Evolutionary conservation across 2,329 filamentous ascomycete species (phyloP).

Genomic region (Penicillium olsonii): DNA sequence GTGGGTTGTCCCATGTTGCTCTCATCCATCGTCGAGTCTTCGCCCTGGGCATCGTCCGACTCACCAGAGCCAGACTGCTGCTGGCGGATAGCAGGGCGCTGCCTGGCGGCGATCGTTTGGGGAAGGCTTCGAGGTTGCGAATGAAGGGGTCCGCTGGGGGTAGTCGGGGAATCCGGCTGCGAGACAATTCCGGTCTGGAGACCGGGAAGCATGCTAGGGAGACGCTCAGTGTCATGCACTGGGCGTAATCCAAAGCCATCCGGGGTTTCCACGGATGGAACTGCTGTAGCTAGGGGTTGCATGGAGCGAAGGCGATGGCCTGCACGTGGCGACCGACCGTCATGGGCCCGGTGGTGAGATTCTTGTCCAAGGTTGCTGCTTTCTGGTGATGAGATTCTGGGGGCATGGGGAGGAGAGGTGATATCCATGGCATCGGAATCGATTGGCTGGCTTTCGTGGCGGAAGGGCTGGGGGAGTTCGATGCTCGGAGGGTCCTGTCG

Average conservation of each 20-base stretch:
- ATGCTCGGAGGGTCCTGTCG: constrained; percentile 81
- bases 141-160: constrained; percentile 69
- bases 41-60: constrained; percentile 79
- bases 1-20: constrained; percentile 46
- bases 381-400: constrained; percentile 70
- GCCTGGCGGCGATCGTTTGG: constrained; percentile 59
- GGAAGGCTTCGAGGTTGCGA: constrained; percentile 57
- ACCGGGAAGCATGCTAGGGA: constrained; percentile 77
- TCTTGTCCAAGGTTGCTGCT: constrained; percentile 64
- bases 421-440: constrained; percentile 60
- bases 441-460: constrained; percentile 49
- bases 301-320: constrained; percentile 56
- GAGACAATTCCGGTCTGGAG: constrained; percentile 71
- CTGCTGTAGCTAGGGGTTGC: constrained; percentile 68
- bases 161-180: constrained; percentile 90
- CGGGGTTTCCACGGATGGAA: constrained; percentile 66
- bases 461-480: constrained; percentile 67
- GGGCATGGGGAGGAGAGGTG: constrained; percentile 63
- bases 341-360: constrained; percentile 50
- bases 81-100: constrained; percentile 84
- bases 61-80: constrained; percentile 85
- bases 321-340: constrained; percentile 44
- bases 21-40: constrained; percentile 78
- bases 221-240: constrained; percentile 77
- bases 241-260: constrained; percentile 75